Base-by-base conservation (phyloP, 2,329 filamentous ascomycete species). In the Lasiodiplodia sp. region DNA sequence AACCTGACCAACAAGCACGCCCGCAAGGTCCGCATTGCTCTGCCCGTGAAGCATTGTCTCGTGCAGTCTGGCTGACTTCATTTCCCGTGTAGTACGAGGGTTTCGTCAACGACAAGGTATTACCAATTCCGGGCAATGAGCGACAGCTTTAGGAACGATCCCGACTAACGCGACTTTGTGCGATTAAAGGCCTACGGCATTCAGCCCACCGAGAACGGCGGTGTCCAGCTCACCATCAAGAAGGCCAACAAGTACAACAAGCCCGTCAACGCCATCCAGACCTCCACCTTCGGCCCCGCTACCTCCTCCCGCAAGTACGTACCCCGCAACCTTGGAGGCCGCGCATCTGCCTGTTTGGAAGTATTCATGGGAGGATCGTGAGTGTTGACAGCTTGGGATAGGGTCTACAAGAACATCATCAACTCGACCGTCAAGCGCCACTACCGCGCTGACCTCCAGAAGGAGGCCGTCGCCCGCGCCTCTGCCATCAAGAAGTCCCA, bases 1-100 rank as follows among this genome's bases (percentile, higher is more conserved):
- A 99, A 98, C 89, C 85, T 98, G 84, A 87, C 85, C 82, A 98
- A 97, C 91, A 86, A 91, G 85, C 91, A 97, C 87, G 90, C 88
- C 77, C 92, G 93, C 86, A 98, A 97, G 91, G 93, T 96, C 84
- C 73, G 81, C 55, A 47, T 53, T 28, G 28, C n/a, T 21, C 58
- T 52, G 18, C 12, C 14, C n/a, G 44, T 56, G 34, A 71, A 73
- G 71, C 72, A 58, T 14, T 38, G 1, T 31, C 21, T 21, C 44
- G 28, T 55, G 34, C 47, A 63, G 55, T 70, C 71, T 70, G 25
- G 66, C 77, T 79, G 74, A 78, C 31, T 68, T 58, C 53, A 64
- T 53, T 37, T 28, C n/a, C 2, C 55, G 66, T 52, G 44, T 80
- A 96, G 93, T 89, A 97, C 84, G 92, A 92, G 78, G 96, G 96